Evolutionary conservation across 805 yeast species (phyloP).

Genomic region (Metschnikowia shivogae): DNA sequence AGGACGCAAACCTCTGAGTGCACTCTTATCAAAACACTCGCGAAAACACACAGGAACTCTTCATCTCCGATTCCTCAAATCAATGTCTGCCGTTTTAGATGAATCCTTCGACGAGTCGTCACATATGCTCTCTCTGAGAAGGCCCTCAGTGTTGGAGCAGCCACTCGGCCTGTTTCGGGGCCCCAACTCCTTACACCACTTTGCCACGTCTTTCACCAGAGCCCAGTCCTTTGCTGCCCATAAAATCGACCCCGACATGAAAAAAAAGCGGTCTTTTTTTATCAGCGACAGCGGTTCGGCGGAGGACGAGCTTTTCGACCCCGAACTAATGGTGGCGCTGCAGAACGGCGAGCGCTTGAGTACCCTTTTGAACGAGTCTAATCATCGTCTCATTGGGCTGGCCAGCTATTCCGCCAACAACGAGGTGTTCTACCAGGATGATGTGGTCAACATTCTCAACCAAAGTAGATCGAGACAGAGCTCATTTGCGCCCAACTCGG

Average conservation of each 20-base stretch:
- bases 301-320: constrained; percentile 64
- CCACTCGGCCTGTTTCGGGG: constrained; percentile 59
- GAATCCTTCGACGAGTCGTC: constrained; percentile 12
- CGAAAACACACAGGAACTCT: not conserved
- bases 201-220: constrained; percentile 74
- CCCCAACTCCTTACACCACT: constrained; percentile 65
- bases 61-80: not conserved
- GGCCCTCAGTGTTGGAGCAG: constrained; percentile 24
- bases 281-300: constrained; percentile 21
- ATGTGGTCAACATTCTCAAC: constrained; percentile 25
- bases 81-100: constrained; percentile 14
- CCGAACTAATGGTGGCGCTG: constrained; percentile 63
- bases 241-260: constrained; percentile 49
- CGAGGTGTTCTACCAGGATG: constrained; percentile 41
- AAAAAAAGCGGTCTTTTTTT: constrained; percentile 61
- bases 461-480: constrained; percentile 27
- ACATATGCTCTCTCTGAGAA: constrained; percentile 10
- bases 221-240: constrained; percentile 58
- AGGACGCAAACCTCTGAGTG: not conserved
- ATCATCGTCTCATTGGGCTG: constrained; percentile 8
- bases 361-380: constrained; percentile 33
- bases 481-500: constrained; percentile 15
- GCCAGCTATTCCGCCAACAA: constrained; percentile 16
- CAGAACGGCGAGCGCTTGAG: constrained; percentile 61
- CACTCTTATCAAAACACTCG: constrained; percentile 5